Evolutionary conservation across 768 basidiomycete species (phyloP).

Genomic region (Russula emetica): DNA sequence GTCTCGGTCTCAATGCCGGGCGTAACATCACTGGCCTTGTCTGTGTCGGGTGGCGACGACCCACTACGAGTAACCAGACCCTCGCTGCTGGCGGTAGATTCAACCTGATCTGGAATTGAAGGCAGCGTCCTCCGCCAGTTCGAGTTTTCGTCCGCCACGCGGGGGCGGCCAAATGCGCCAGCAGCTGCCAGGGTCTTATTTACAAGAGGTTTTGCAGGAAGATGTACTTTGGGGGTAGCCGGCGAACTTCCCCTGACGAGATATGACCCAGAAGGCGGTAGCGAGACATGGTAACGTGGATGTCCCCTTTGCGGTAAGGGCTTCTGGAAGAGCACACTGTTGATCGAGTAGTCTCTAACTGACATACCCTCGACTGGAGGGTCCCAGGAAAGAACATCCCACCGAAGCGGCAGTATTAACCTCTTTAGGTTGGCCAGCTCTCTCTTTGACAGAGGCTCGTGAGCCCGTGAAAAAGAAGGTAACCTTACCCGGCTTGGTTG

Average conservation of each 20-base stretch:
- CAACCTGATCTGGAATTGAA: conserved; percentile 28
- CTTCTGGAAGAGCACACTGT: conserved; percentile 59
- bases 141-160: conserved; percentile 35
- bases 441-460: conserved; percentile 46
- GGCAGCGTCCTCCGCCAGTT: conserved; percentile 40
- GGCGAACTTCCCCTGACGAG: conserved; percentile 16
- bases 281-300: conserved; percentile 35
- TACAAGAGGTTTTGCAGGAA: conserved; percentile 34
- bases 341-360: conserved; percentile 55
- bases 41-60: conserved; percentile 59
- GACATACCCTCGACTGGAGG: conserved; percentile 67
- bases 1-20: conserved; percentile 39
- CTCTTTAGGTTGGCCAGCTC: conserved; percentile 46
- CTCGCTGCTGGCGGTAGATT: conserved; percentile 28
- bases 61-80: conserved; percentile 55
- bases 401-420: conserved; percentile 41
- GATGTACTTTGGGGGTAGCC: conserved; percentile 38
- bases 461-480: conserved; percentile 41
- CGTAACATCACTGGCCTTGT: conserved; percentile 32
- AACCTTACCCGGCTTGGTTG: conserved; percentile 41
- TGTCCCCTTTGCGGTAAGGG: conserved; percentile 36
- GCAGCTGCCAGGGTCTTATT: conserved; percentile 5
- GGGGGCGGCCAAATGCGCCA: conserved; percentile 34
- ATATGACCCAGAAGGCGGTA: conserved; percentile 34
- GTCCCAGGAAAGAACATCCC: conserved; percentile 67